These are phyloP conservation scores for Candida germanica DNA, from an alignment of 805 yeast genomes.

Conservation along the genomic window DNA sequence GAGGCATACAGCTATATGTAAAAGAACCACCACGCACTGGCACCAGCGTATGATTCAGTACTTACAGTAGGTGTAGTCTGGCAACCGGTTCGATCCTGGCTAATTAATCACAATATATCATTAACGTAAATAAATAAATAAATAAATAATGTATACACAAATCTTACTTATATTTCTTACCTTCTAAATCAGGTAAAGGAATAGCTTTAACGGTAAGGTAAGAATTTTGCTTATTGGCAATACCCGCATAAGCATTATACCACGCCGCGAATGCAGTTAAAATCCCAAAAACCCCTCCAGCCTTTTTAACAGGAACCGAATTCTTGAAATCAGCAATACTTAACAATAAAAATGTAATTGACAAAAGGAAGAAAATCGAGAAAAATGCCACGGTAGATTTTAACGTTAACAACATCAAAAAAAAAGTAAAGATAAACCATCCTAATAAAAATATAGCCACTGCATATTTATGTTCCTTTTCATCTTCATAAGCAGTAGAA, in stretches of 20 bases:
- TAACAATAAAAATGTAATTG: conserved; percentile 40
- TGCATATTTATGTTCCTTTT: conserved; percentile 29
- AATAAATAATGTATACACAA: neutral
- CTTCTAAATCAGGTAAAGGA: conserved; percentile 33
- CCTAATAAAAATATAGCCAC: conserved; percentile 38
- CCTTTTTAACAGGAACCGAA: conserved; percentile 30
- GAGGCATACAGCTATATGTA: too few relatives aligned
- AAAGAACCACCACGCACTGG: too few relatives aligned
- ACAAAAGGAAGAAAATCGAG: conserved; percentile 37
- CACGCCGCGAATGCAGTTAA: conserved; percentile 42
- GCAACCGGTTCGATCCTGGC: too few relatives aligned
- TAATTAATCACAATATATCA: too few relatives aligned
- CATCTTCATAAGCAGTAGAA: conserved; percentile 28
- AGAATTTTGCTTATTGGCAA: conserved; percentile 59
- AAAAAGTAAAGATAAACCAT: conserved; percentile 45
- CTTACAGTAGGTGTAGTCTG: too few relatives aligned
- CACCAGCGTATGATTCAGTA: too few relatives aligned
- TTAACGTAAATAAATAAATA: conserved; percentile 12
- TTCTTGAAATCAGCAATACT: conserved; percentile 37
- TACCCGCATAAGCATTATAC: conserved; percentile 47
- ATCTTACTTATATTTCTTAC: conserved; percentile 7
- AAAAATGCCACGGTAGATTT: conserved; percentile 45
- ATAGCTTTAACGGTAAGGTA: conserved; percentile 50
- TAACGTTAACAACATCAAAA: conserved; percentile 38
- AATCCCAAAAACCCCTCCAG: conserved; percentile 42